Percentiles rank a stretch among this genome's conserved stretches.
Conservation (phyloP, 2,329 filamentous ascomycete genomes). For the Colletotrichum tofieldiae region DNA sequence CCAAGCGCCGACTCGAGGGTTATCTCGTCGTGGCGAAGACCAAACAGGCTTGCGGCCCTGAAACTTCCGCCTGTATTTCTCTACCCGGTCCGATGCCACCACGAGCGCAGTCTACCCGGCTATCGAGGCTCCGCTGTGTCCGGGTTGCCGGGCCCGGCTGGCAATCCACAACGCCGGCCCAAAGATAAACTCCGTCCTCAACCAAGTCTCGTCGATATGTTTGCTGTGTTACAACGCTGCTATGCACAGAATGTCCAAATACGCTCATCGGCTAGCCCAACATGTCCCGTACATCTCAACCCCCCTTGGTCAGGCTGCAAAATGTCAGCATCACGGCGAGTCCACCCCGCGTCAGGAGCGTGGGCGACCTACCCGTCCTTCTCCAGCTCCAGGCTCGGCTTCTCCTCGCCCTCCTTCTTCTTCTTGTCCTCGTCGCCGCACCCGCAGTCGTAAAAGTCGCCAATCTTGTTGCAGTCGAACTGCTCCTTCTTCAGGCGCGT, state of each 20-base stretch:
- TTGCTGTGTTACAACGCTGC: slow-evolving; percentile 7
- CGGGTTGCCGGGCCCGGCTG: background rate
- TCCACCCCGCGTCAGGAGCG: too few relatives aligned
- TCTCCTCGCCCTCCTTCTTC: slow-evolving; percentile 49
- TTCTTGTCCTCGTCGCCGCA: slow-evolving; percentile 76
- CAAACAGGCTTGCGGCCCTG: fast-evolving
- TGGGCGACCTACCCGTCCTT: slow-evolving; percentile 27
- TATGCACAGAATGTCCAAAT: background rate
- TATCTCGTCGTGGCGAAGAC: background rate
- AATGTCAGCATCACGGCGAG: slow-evolving; percentile 1
- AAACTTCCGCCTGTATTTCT: too few relatives aligned
- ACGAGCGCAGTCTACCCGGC: background rate
- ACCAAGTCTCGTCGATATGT: background rate
- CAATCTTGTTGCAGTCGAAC: slow-evolving; percentile 78
- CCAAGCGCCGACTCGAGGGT: background rate
- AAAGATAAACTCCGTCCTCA: background rate
- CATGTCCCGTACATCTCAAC: background rate
- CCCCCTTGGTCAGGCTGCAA: slow-evolving; percentile 31
- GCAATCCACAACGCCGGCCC: background rate
- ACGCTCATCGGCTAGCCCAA: background rate
- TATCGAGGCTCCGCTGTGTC: background rate
- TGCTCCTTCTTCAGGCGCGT: slow-evolving; percentile 72
- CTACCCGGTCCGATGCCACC: background rate
- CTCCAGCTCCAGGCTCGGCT: slow-evolving; percentile 39
- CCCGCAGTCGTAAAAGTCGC: slow-evolving; percentile 81